A percentile compares a stretch with the other conserved stretches of the same genome.
These are phyloP conservation scores for Tylopilus subfusipes DNA, from an alignment of 768 basidiomycete genomes.

Conservation along the genomic window DNA sequence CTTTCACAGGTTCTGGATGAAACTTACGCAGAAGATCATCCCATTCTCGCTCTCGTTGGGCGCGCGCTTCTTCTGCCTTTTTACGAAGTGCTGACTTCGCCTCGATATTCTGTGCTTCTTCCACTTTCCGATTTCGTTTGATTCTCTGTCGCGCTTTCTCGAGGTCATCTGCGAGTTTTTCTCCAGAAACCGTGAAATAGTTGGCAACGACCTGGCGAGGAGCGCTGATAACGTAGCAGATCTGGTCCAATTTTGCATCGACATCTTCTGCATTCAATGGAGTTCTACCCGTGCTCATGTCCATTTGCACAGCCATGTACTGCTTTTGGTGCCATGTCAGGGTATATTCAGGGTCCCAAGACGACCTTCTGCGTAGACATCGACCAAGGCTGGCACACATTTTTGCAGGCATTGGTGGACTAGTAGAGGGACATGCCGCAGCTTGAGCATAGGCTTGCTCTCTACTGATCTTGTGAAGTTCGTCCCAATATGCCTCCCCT, in stretches of 20 bases:
- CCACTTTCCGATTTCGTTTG: slow-evolving; percentile 28
- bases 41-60: slow-evolving; percentile 65
- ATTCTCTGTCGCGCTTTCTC: slow-evolving; percentile 40
- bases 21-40: slow-evolving; percentile 49
- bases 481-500: slow-evolving; percentile 53
- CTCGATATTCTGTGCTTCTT: slow-evolving; percentile 37
- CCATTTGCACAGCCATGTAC: slow-evolving; percentile 54
- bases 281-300: slow-evolving; percentile 39
- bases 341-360: slow-evolving; percentile 61
- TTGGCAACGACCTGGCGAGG: slow-evolving; percentile 46
- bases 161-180: slow-evolving; percentile 40
- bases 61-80: slow-evolving; percentile 62
- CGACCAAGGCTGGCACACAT: slow-evolving; percentile 36
- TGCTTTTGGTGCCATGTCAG: slow-evolving; percentile 66
- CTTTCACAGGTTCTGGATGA: slow-evolving; percentile 51
- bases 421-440: slow-evolving; percentile 17
- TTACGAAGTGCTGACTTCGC: slow-evolving; percentile 51
- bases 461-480: slow-evolving; percentile 47
- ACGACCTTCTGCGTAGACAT: slow-evolving; percentile 53
- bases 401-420: slow-evolving; percentile 22
- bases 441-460: slow-evolving; percentile 31
- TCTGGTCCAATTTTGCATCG: slow-evolving; percentile 39
- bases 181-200: slow-evolving; percentile 42
- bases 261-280: slow-evolving; percentile 49
- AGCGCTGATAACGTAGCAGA: slow-evolving; percentile 54